phyloP scores from a whole-genome alignment of 176 grass and related monocot genomes.

The Poa annua region DNA sequence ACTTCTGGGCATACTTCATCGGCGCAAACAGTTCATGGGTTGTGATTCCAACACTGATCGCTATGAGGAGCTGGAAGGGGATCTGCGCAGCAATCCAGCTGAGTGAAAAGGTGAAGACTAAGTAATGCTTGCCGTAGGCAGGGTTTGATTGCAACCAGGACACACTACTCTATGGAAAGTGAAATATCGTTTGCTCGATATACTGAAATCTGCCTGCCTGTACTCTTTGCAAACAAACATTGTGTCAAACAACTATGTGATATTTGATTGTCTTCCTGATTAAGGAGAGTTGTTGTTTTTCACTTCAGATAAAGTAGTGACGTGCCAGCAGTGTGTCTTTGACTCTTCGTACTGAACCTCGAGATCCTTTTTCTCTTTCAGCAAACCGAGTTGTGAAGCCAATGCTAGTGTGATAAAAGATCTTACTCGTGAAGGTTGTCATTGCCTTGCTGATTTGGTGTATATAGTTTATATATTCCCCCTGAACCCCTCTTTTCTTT shows the following conservation, averaged over 20 bases:
- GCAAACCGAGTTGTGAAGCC: neutral
- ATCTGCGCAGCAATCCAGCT: conserved; percentile 60
- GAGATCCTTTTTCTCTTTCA: neutral
- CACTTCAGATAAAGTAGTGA: neutral
- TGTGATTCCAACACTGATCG: conserved; percentile 66
- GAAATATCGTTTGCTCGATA: neutral
- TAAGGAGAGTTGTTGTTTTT: neutral
- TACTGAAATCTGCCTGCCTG: neutral
- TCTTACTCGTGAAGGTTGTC: neutral
- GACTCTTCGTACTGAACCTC: neutral
- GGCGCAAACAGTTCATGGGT: conserved; percentile 74
- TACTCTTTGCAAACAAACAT: neutral
- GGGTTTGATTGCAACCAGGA: neutral
- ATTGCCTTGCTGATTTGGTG: neutral
- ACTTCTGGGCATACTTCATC: conserved; percentile 86
- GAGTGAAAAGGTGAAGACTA: conserved; percentile 66
- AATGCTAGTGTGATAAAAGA: neutral
- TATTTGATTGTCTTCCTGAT: neutral
- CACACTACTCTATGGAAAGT: neutral
- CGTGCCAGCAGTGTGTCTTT: neutral
- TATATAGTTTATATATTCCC: neutral
- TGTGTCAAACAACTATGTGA: neutral
- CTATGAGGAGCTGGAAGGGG: conserved; percentile 69
- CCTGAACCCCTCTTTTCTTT: neutral
- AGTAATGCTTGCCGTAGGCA: conserved; percentile 32